Evolutionary conservation across 495 filamentous ascomycete genomes (phyloP).

Genomic region (Aspergillus coremiiformis): DNA sequence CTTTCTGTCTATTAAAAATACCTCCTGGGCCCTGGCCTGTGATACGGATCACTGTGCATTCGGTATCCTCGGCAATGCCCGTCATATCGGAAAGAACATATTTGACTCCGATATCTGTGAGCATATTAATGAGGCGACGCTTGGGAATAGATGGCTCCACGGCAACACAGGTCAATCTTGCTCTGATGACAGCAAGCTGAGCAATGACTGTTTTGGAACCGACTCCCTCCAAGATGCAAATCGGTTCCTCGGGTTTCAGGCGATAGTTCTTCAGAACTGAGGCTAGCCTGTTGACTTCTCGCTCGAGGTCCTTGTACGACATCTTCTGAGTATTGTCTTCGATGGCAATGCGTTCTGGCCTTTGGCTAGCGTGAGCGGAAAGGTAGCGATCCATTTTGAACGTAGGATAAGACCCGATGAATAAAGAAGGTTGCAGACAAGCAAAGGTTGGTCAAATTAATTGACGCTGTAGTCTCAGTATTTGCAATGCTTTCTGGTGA

Average conservation of each 20-base stretch:
- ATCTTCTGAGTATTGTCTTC: neutral
- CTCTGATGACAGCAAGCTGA: constrained; percentile 6
- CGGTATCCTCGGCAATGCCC: neutral
- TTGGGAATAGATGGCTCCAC: neutral
- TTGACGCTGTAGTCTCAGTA: neutral
- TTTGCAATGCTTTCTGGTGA: neutral
- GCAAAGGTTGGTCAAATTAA: too few species aligned
- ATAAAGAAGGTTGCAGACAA: too few species aligned
- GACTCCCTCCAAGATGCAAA: constrained; percentile 3
- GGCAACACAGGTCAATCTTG: constrained; percentile 5
- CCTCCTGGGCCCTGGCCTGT: neutral
- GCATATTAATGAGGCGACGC: neutral
- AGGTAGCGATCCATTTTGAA: constrained; percentile 3
- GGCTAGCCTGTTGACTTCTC: neutral
- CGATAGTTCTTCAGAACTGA: neutral
- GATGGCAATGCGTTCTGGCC: neutral
- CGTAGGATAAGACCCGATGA: neutral
- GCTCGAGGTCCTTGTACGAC: neutral
- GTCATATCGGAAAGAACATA: constrained; percentile 2
- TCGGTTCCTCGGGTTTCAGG: neutral
- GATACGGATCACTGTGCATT: neutral
- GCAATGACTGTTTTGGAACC: neutral
- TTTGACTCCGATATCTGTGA: neutral
- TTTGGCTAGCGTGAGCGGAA: neutral
- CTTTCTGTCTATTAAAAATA: neutral